A percentile compares a stretch with the other conserved stretches of the same genome.
These are phyloP conservation scores for Teratosphaeria nubilosa DNA, from an alignment of 2,329 filamentous ascomycete species.

Conservation along the genomic window DNA sequence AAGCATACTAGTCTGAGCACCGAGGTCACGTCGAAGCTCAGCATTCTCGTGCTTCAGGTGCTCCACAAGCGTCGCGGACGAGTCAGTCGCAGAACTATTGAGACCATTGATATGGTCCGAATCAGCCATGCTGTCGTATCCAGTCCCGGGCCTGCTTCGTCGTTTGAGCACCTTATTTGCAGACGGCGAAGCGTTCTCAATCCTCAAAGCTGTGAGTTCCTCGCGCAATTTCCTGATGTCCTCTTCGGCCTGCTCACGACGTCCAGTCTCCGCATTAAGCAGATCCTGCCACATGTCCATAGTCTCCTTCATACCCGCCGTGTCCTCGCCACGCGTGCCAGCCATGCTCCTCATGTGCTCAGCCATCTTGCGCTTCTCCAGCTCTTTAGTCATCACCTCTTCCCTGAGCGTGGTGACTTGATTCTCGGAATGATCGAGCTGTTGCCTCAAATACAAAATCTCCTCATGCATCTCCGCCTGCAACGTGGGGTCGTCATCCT, in stretches of 20 bases:
- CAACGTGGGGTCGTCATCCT: conserved; percentile 22
- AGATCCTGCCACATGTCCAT: conserved; percentile 92
- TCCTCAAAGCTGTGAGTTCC: conserved; percentile 51
- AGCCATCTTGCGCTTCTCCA: conserved; percentile 75
- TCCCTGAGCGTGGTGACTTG: conserved; percentile 74
- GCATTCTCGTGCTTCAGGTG: conserved; percentile 86
- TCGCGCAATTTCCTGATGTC: conserved; percentile 77
- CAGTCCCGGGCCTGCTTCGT: conserved; percentile 19
- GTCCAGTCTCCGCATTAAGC: conserved; percentile 79
- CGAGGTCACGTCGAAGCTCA: conserved; percentile 81
- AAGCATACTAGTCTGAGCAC: conserved; percentile 93
- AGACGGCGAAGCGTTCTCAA: conserved; percentile 35
- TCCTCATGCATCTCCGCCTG: conserved; percentile 71
- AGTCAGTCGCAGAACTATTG: conserved; percentile 19
- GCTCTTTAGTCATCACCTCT: conserved; percentile 68
- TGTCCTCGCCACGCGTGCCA: conserved; percentile 20
- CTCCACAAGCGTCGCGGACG: conserved; percentile 45
- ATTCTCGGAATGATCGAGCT: conserved; percentile 71
- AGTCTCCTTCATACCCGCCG: conserved; percentile 26
- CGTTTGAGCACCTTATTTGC: conserved; percentile 22
- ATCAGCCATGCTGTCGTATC: conserved; percentile 22
- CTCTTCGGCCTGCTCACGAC: conserved; percentile 81
- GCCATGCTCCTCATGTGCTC: conserved; percentile 62
- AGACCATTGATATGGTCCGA: conserved; percentile 27
- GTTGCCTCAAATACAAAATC: conserved; percentile 71